These are phyloP conservation scores for Balamuthia mandrillaris DNA, from an alignment of 208 protist species.

Conservation along the genomic window DNA sequence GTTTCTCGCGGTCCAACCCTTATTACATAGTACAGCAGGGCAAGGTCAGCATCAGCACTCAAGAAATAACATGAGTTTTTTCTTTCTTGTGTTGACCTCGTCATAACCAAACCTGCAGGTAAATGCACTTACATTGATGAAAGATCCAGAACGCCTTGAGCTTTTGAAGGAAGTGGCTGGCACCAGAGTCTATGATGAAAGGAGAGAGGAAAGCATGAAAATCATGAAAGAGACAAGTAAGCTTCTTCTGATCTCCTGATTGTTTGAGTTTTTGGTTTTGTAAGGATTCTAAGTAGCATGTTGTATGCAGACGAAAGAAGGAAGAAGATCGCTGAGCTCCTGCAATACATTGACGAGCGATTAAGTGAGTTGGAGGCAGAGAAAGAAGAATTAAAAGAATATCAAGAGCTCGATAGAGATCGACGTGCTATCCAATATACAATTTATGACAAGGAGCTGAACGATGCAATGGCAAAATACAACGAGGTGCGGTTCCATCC, in stretches of 20 bases:
- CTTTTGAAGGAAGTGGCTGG: conserved; percentile 97
- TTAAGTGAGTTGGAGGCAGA: conserved; percentile 91
- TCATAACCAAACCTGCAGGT: too few species aligned
- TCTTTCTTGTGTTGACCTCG: too few species aligned
- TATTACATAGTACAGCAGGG: conserved; percentile 99
- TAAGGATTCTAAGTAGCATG: neutral
- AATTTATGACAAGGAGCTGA: conserved; percentile 76
- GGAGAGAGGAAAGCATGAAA: conserved; percentile 84
- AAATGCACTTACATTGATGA: conserved; percentile 89
- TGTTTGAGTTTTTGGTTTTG: neutral
- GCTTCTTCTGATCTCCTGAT: conserved; percentile 23
- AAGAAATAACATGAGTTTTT: too few species aligned
- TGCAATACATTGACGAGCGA: conserved; percentile 85
- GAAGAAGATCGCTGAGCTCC: conserved; percentile 80
- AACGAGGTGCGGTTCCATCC: neutral
- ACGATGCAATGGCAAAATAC: neutral
- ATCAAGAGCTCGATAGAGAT: conserved; percentile 84
- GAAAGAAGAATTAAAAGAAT: conserved; percentile 87
- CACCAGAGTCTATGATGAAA: conserved; percentile 94
- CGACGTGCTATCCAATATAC: conserved; percentile 86
- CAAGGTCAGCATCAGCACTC: too few species aligned
- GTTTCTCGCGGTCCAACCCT: conserved; percentile 96
- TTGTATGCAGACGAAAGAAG: neutral
- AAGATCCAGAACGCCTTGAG: conserved; percentile 88
- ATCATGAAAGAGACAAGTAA: conserved; percentile 91